A percentile compares a stretch with the other conserved stretches of the same genome.
These are phyloP conservation scores for Ampelocalamus luodianensis DNA, from an alignment of 176 grass and related monocot genomes.

Conservation along the genomic window DNA sequence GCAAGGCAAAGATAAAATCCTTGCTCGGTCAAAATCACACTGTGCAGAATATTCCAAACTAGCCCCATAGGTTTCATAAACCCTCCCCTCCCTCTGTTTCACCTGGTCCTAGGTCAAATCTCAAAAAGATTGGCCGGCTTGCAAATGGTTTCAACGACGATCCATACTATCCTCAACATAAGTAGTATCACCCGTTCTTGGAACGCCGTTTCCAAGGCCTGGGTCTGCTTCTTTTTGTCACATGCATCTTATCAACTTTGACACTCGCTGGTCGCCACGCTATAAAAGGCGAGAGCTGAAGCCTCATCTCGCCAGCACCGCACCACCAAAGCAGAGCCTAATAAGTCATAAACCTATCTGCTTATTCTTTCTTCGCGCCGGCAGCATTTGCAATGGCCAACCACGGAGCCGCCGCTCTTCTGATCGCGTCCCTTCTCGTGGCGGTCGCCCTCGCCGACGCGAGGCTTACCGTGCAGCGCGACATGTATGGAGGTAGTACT, in stretches of 20 bases:
- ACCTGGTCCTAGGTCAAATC: neutral
- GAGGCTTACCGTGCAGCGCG: neutral
- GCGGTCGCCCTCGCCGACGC: conserved; percentile 22
- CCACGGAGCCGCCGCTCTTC: conserved; percentile 27
- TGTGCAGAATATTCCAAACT: neutral
- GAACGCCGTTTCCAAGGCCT: neutral
- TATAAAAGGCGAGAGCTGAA: neutral
- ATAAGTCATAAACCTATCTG: neutral
- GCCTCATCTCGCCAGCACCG: neutral
- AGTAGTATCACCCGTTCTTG: conserved; percentile 3
- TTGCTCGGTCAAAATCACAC: too few relatives aligned
- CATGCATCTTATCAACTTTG: neutral
- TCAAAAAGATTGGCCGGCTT: neutral
- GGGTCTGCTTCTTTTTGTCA: neutral
- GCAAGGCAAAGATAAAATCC: too few relatives aligned
- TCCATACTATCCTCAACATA: conserved; percentile 18
- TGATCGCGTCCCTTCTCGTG: conserved; percentile 43
- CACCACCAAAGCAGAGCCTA: conserved; percentile 11
- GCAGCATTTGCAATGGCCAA: conserved; percentile 45
- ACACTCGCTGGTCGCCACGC: neutral
- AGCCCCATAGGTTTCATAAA: conserved; percentile 28
- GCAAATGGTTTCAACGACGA: neutral
- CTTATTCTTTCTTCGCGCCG: neutral
- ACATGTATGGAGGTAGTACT: neutral
- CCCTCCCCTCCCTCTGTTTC: neutral